Base-by-base conservation (phyloP, 2,329 filamentous ascomycete species). In the Balansia obtecta region DNA sequence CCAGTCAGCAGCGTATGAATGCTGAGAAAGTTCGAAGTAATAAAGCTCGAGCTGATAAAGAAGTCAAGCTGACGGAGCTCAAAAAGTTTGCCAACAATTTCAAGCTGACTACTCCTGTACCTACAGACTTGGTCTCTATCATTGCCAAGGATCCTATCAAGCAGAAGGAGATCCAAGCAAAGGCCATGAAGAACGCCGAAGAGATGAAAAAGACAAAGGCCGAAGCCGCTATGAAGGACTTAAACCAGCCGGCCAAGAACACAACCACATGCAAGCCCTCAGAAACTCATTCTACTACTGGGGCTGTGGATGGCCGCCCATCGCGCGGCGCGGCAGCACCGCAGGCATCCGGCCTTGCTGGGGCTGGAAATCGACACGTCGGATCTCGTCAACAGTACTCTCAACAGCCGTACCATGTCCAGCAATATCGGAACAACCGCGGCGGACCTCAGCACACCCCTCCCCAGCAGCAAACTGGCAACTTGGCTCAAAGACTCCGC, bases 131-230 rank as follows among this genome's bases (percentile, higher is more conserved):
- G 37, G 89, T 98, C 30, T 85, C 88, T 1, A 98, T 98, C 57
- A 85, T 98, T 53, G 91, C 93, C 52, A 98, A 97, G 65, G 93
- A 98, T 63, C 89, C 89, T n/a, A 77, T 74, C 44, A 98, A 96
- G 71, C 93, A 97, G 68, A 83, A 89, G 61, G 82, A 90, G 62
- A 97, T 98, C 55, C 85, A 95, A 61, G 85, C 89, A 59, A 94
- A 90, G 66, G 88, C 88, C 1, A 81, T 87, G 53, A 80, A 82
- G 61, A 85, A 91, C 57, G 83, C 82, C 2, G 82, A 88, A 54
- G 79, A 82, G 55, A 67, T 77, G 49, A 68, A 71, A 4, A 76
- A 80, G 58, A 71, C 77, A 50, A 82, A 82, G 61, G 61, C 71
- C 16, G 72, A 72, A 47, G 56, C 66, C 22, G 60, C 67, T 16